A percentile compares a stretch with the other conserved stretches of the same genome.
Evolutionary conservation across 2,329 filamentous ascomycete species (phyloP).

Genomic region (Neonectria ditissima): DNA sequence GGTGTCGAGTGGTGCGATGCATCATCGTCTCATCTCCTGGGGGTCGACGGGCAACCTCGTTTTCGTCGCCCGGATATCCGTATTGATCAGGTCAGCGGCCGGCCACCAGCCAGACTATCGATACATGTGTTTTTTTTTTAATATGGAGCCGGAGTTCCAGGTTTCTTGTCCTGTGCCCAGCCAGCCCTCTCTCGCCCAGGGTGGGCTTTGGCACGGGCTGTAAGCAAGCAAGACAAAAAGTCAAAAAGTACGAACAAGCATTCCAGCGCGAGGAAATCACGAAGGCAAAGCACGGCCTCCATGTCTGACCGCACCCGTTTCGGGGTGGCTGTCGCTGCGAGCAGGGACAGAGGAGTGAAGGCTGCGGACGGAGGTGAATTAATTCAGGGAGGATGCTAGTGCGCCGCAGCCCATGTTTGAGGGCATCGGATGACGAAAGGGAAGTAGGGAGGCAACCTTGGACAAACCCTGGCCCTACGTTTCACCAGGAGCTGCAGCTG

Average conservation of each 20-base stretch:
- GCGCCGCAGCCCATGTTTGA: slow-evolving; percentile 14
- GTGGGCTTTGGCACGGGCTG: too few species aligned
- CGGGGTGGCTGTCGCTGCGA: slow-evolving; percentile 15
- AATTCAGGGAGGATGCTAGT: slow-evolving; percentile 1
- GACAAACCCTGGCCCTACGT: slow-evolving; percentile 9
- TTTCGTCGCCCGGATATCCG: not conserved
- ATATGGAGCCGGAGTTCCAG: not conserved
- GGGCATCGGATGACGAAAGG: slow-evolving; percentile 3
- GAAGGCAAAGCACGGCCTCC: not conserved
- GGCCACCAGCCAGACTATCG: not conserved
- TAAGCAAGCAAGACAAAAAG: not conserved
- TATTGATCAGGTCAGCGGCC: not conserved
- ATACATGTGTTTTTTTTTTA: too few species aligned
- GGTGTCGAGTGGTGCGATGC: not conserved
- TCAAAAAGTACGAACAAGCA: slow-evolving; percentile 2
- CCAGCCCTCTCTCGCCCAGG: not conserved
- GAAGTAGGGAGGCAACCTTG: not conserved
- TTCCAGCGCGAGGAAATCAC: slow-evolving; percentile 12
- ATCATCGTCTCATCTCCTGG: not conserved
- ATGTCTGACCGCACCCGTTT: slow-evolving; percentile 10
- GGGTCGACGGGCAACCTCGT: not conserved
- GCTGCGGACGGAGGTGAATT: not conserved
- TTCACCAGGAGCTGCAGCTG: slow-evolving; percentile 2
- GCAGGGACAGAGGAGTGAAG: slow-evolving; percentile 1
- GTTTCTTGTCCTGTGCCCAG: not conserved